Evolutionary conservation across 352 stramenopile species (phyloP), one percentile per base, ranked within the genome.

Genomic region (Globisporangium paddicum): DNA sequence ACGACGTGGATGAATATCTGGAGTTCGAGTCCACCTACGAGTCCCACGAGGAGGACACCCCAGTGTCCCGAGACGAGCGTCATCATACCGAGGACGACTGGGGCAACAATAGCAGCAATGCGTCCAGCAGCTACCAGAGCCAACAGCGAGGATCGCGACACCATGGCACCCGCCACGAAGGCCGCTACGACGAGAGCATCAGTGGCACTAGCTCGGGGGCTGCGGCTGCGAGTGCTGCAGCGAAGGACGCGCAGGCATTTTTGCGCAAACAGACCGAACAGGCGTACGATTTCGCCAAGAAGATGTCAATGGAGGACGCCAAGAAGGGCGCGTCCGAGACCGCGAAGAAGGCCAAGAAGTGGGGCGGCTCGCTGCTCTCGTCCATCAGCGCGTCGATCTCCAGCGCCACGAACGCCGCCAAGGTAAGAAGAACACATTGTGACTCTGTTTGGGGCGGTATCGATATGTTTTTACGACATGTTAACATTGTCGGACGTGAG

Each of bases 331-430:
- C 82, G 3, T 73, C 77, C 0, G 85, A 93, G 62, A 93, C 84
- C 5, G 85, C 85, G n/a, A 90, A 93, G 66, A 95, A 95, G 40
- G 85, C 85, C 2, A 93, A 93, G 55, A 95, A 93, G 40, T 95
- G 82, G 85, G 85, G 85, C 23, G 82, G 79, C 0, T 92, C 82
- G 41, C 71, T 94, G 48, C 67, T 95, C 11, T 91, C 79, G 16
- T 87, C 82, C 4, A 87, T 91, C 41, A 90, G 80, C 26, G 81
- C 81, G 25, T 81, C 78, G 38, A 89, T 95, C 60, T 82, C 81
- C 23, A 92, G 55, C 47, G 81, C 82, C 16, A 63, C 75, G 1
- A 83, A 73, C 23, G 69, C 78, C 3, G 65, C 73, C 11, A 90
- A 90, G 77, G 80, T 88, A 35, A 1, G 50, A 28, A 23, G n/a